Percentiles rank a stretch among this genome's conserved stretches.
phyloP scores from a whole-genome alignment of 768 basidiomycete genomes.

The Dictyophora rubrovolvata region DNA sequence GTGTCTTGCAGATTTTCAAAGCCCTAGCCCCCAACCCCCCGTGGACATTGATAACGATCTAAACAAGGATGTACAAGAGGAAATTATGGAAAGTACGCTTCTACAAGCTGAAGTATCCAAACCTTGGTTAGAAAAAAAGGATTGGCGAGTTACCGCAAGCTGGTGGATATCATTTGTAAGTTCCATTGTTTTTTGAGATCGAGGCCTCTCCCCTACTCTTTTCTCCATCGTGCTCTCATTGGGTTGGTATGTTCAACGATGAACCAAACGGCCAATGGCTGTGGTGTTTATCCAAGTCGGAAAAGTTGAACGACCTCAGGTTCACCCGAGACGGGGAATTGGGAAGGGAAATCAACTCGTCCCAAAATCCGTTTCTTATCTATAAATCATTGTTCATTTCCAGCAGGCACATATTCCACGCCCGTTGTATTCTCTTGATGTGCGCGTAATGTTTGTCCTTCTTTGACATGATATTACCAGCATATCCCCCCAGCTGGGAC shows the following conservation, averaged over 20 bases:
- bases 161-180: slow-evolving; percentile 5
- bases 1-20: background rate
- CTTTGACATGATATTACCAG: too few relatives aligned
- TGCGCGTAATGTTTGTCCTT: too few relatives aligned
- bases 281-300: background rate
- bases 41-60: background rate
- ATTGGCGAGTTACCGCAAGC: background rate
- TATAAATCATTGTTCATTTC: background rate
- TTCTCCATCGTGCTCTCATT: too few relatives aligned
- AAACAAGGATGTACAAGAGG: background rate
- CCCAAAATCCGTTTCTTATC: background rate
- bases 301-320: too few relatives aligned
- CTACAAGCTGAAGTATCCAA: background rate
- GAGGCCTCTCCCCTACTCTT: too few relatives aligned
- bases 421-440: background rate
- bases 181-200: background rate
- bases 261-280: background rate
- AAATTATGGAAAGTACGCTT: background rate
- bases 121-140: background rate
- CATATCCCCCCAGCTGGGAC: background rate
- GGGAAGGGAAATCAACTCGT: too few relatives aligned
- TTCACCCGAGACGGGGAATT: too few relatives aligned
- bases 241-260: background rate
- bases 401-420: background rate
- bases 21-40: background rate